Conservation (phyloP, 495 filamentous ascomycete genomes). For the Immersiella caudata region DNA sequence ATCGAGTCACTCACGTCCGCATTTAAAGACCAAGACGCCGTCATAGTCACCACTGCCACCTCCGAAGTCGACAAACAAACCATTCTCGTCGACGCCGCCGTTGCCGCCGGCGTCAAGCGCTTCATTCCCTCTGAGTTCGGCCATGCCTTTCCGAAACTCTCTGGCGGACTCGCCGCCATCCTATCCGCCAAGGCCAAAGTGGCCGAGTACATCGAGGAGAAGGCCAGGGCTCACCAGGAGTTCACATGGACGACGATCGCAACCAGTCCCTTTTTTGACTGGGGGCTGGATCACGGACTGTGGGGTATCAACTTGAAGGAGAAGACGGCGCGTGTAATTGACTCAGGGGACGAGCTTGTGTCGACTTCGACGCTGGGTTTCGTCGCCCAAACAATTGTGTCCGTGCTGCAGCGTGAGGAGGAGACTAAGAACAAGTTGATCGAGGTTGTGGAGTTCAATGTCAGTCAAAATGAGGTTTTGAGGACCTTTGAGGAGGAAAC, state of each 20-base stretch:
- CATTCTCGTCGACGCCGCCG: constrained; percentile 58
- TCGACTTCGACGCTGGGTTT: background rate
- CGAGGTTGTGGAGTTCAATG: constrained; percentile 10
- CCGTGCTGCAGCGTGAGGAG: constrained; percentile 9
- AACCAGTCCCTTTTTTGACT: constrained; percentile 14
- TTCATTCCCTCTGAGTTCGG: constrained; percentile 67
- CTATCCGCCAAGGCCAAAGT: background rate
- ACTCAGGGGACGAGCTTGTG: constrained; percentile 7
- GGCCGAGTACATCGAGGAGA: background rate
- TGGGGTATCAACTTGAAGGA: background rate
- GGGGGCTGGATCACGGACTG: background rate
- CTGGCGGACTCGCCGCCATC: background rate
- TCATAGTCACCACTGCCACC: constrained; percentile 52
- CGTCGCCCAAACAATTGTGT: background rate
- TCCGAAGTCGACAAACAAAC: constrained; percentile 43
- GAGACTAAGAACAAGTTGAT: constrained; percentile 4
- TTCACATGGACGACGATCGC: constrained; percentile 15
- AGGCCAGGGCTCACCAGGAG: background rate
- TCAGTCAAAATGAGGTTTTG: constrained; percentile 6
- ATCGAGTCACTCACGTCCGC: constrained; percentile 49
- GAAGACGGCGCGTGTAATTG: background rate
- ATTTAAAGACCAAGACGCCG: constrained; percentile 55
- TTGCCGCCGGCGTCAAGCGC: constrained; percentile 59
- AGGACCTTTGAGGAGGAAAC: constrained; percentile 9
- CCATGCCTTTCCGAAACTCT: constrained; percentile 29